phyloP scores from a whole-genome alignment of 176 grass and related monocot species.

The Musa acuminata region DNA sequence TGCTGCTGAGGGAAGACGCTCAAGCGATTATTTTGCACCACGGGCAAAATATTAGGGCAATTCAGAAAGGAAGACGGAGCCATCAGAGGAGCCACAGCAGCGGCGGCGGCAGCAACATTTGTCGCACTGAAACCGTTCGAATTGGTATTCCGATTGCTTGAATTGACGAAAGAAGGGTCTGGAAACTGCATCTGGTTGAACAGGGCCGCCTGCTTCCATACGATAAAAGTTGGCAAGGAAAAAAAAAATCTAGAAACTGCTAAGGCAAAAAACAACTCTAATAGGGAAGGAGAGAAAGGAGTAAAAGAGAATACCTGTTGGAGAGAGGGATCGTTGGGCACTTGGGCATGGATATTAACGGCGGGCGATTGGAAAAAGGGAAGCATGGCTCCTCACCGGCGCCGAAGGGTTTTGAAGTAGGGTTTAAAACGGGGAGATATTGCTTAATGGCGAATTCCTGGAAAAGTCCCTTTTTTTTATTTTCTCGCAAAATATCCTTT shows the following conservation, averaged over 20 bases:
- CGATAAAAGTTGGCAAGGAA: not conserved
- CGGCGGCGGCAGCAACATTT: not conserved
- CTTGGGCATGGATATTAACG: not conserved
- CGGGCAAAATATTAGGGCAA: not conserved
- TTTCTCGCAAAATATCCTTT: no score
- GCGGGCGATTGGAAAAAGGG: not conserved
- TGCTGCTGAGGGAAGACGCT: not conserved
- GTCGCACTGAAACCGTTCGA: not conserved
- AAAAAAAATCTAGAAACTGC: not conserved
- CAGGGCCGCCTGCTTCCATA: not conserved
- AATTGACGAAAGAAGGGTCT: not conserved
- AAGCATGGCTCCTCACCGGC: not conserved
- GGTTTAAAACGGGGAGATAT: no score
- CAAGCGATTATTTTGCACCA: not conserved
- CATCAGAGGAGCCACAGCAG: not conserved
- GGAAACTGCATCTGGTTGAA: constrained; percentile 6
- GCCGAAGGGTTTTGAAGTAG: not conserved
- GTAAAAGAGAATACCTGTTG: not conserved
- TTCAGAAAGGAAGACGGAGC: not conserved
- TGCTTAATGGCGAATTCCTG: no score
- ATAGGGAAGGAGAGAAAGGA: not conserved
- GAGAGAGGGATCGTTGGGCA: not conserved
- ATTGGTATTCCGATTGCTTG: not conserved
- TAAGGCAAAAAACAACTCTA: not conserved
- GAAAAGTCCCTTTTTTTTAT: no score